Evolutionary conservation across 306 rosid genomes (phyloP), one percentile per base, ranked within the genome.

Genomic region (Pueraria montana): DNA sequence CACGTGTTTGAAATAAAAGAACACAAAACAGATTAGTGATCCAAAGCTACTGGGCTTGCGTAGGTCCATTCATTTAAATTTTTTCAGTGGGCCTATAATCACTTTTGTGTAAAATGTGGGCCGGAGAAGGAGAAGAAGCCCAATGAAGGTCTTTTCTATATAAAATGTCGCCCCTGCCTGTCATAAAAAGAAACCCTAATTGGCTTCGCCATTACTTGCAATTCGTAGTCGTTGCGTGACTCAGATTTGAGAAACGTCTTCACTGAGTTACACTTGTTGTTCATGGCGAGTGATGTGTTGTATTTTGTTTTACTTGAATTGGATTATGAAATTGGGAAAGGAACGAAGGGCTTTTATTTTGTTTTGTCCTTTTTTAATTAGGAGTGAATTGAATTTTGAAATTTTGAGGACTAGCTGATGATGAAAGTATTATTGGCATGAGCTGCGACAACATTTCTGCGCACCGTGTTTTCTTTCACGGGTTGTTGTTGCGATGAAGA

Each of bases 401-500:
- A n/a, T n/a, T n/a, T n/a, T n/a, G 17, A 27, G 85, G 16, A 26
- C 20, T 26, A 23, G 89, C 82, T 40, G 75, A 64, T 88, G 91
- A 90, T 59, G 91, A 88, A 5, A 85, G 73, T 52, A 76, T 52
- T 62, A 80, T 12, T 55, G 89, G 87, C 90, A 85, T 78, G 88
- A 90, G 90, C 83, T 21, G 77, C 80, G 79, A 66, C 91, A 83
- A 88, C 80, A 70, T 14, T 24, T 85, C 27, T 91, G 96, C 91
- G 94, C 93, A 74, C 80, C 82, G 77, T 84, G 91, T 86, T 66
- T 81, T 76, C 8, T 8, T 64, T 64, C 93, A 76, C 84, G 94
- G 89, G 89, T 86, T 86, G 92, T 88, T 77, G 83, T 82, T 42
- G 90, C 91, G 2, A 85, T 76, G 97, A 80, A 48, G 92, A 93